Percentiles rank a stretch among this genome's conserved stretches.
phyloP scores from a whole-genome alignment of 805 yeast species.

The Sugiyamaella valdiviana region DNA sequence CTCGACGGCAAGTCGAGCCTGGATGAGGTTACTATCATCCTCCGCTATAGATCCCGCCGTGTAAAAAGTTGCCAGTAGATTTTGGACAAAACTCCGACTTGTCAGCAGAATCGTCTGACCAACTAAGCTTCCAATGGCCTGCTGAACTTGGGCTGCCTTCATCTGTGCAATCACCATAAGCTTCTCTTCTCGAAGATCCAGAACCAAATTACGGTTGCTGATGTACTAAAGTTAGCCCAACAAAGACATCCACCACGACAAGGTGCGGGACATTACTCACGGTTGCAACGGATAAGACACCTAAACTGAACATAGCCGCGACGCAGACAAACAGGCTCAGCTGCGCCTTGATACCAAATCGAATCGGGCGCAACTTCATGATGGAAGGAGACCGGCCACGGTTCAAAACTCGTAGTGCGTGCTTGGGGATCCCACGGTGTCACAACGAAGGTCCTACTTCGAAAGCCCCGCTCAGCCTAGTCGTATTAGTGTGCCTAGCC shows the following conservation, averaged over 20 bases:
- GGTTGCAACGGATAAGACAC: conserved; percentile 67
- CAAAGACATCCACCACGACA: conserved; percentile 1
- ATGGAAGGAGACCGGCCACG: neutral
- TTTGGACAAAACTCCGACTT: conserved; percentile 50
- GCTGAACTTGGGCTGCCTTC: conserved; percentile 71
- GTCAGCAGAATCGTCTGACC: conserved; percentile 64
- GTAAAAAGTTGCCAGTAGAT: conserved; percentile 47
- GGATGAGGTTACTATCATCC: conserved; percentile 6
- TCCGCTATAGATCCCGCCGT: conserved; percentile 2
- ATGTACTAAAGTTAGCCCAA: conserved; percentile 30
- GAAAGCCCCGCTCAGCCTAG: no score
- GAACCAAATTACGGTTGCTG: conserved; percentile 58
- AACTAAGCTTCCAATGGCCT: conserved; percentile 52
- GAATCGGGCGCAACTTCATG: conserved; percentile 17
- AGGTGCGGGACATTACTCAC: conserved; percentile 17
- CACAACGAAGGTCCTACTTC: no score
- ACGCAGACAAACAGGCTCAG: conserved; percentile 63
- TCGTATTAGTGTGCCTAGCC: no score
- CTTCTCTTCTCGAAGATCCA: conserved; percentile 57
- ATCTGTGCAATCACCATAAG: conserved; percentile 72
- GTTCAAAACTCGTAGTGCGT: neutral
- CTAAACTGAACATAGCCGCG: conserved; percentile 62
- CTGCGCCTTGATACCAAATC: conserved; percentile 67
- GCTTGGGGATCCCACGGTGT: neutral
- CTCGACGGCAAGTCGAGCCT: conserved; percentile 19